Percentiles rank a stretch among this genome's conserved stretches.
phyloP scores from a whole-genome alignment of 306 rosid genomes.

The Urtica urens region DNA sequence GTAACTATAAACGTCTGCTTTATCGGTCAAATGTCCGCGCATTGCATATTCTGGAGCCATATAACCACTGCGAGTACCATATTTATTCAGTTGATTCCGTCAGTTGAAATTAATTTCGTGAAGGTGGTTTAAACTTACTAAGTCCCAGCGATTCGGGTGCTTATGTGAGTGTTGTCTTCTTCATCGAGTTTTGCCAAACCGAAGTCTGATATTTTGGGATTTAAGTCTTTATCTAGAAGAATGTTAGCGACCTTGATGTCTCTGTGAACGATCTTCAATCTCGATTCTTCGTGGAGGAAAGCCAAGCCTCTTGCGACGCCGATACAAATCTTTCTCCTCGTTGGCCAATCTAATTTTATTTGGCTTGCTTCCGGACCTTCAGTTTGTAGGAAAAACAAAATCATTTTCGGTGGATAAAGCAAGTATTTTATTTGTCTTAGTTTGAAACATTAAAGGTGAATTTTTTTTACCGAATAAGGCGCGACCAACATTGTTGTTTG shows the following conservation, averaged over 20 bases:
- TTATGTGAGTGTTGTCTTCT: slow-evolving; percentile 30
- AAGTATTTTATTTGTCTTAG: no score
- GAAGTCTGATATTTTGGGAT: slow-evolving; percentile 28
- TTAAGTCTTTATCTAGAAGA: slow-evolving; percentile 27
- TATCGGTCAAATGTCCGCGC: slow-evolving; percentile 22
- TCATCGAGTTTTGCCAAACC: slow-evolving; percentile 35
- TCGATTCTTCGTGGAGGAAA: slow-evolving; percentile 29
- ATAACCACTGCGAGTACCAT: slow-evolving; percentile 27
- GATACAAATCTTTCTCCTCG: slow-evolving; percentile 20
- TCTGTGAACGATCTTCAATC: slow-evolving; percentile 32
- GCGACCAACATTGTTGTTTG: slow-evolving; percentile 22
- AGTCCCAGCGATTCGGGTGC: slow-evolving; percentile 32
- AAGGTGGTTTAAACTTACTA: slow-evolving; percentile 9
- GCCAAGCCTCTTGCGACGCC: slow-evolving; percentile 29
- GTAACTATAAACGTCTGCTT: slow-evolving; percentile 28
- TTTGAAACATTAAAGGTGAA: neutral
- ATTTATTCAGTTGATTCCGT: neutral
- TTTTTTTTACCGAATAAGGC: slow-evolving; percentile 25
- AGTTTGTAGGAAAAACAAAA: neutral
- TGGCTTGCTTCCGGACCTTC: slow-evolving; percentile 9
- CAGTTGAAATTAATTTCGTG: neutral
- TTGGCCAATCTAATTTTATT: slow-evolving; percentile 24
- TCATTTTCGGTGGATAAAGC: neutral
- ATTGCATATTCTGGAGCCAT: no score
- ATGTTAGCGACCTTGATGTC: slow-evolving; percentile 40